These are phyloP conservation scores for Jaapia argillacea DNA, from an alignment of 768 basidiomycete species.

Conservation along the genomic window DNA sequence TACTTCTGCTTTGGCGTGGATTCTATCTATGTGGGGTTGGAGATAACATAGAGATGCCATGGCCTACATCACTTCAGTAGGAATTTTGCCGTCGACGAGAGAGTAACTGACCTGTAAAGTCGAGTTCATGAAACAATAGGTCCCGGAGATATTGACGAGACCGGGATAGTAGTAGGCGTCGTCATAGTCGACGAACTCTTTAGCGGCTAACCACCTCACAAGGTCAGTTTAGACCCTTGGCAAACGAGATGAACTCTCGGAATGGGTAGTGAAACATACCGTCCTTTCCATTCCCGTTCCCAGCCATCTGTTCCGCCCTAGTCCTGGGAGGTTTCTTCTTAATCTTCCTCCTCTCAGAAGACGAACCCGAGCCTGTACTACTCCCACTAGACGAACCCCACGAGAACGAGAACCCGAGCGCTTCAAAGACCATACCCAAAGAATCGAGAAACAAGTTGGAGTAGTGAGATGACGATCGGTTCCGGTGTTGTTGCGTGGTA, in stretches of 20 bases:
- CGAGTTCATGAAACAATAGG: constrained; percentile 97
- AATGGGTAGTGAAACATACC: constrained; percentile 4
- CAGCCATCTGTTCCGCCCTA: constrained; percentile 45
- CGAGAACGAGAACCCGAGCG: constrained; percentile 40
- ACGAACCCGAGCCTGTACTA: constrained; percentile 11
- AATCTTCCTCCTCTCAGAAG: constrained; percentile 30
- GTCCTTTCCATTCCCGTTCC: constrained; percentile 21
- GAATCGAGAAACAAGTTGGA: constrained; percentile 14
- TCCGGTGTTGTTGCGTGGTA: too few species aligned
- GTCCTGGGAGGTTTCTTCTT: constrained; percentile 42
- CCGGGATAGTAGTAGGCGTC: constrained; percentile 66
- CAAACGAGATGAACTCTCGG: too few species aligned
- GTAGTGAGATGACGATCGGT: constrained; percentile 18
- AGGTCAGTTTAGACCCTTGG: too few species aligned
- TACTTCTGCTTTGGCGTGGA: constrained; percentile 67
- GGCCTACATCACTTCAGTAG: constrained; percentile 59
- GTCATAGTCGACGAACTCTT: too few species aligned
- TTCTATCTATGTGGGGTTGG: constrained; percentile 66
- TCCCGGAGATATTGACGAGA: constrained; percentile 91
- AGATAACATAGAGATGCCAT: constrained; percentile 81
- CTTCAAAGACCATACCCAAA: constrained; percentile 46
- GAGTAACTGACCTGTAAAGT: constrained; percentile 60
- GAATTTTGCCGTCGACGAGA: too few species aligned
- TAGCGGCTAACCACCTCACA: too few species aligned
- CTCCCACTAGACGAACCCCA: constrained; percentile 36